Evolutionary conservation across 352 stramenopile species (phyloP).

Genomic region (Phytopythium cucurbitacearum): DNA sequence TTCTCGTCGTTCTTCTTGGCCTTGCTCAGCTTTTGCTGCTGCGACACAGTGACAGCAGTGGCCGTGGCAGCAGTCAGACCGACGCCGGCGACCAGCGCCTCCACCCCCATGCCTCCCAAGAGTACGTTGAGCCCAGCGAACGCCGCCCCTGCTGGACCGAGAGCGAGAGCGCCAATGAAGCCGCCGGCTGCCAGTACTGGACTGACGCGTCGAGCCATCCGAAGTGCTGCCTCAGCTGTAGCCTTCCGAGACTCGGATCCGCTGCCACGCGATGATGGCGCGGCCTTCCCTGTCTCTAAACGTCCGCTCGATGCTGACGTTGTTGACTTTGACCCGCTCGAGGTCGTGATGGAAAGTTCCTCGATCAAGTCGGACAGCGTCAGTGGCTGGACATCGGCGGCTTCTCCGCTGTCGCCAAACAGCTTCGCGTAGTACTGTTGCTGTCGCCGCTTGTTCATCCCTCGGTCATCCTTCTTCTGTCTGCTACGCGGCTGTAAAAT

Average conservation of each 20-base stretch:
- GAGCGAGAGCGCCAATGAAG: slow-evolving; percentile 45
- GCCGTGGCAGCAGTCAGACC: slow-evolving; percentile 54
- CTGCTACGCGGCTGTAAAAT: too few species aligned
- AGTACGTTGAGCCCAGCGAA: slow-evolving; percentile 61
- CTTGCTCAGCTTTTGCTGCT: slow-evolving; percentile 43
- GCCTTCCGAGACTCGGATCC: background rate
- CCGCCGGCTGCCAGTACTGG: slow-evolving; percentile 57
- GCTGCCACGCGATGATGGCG: background rate
- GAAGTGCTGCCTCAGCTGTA: slow-evolving; percentile 13
- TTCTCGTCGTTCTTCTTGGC: slow-evolving; percentile 30
- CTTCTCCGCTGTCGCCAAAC: background rate
- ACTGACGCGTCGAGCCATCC: slow-evolving; percentile 29
- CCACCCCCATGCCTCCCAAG: slow-evolving; percentile 39
- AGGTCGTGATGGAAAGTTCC: slow-evolving; percentile 20
- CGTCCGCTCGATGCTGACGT: background rate
- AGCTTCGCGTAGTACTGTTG: slow-evolving; percentile 1
- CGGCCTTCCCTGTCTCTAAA: background rate
- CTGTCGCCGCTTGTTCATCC: slow-evolving; percentile 4
- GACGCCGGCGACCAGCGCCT: slow-evolving; percentile 53
- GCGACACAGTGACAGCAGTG: slow-evolving; percentile 45
- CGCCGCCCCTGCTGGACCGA: slow-evolving; percentile 40
- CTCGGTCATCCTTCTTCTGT: slow-evolving; percentile 12
- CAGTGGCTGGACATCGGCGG: background rate
- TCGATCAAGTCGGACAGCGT: slow-evolving; percentile 33
- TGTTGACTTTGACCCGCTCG: slow-evolving; percentile 5